Conservation (phyloP, 768 basidiomycete species). For the Suillus cothurnatus region DNA sequence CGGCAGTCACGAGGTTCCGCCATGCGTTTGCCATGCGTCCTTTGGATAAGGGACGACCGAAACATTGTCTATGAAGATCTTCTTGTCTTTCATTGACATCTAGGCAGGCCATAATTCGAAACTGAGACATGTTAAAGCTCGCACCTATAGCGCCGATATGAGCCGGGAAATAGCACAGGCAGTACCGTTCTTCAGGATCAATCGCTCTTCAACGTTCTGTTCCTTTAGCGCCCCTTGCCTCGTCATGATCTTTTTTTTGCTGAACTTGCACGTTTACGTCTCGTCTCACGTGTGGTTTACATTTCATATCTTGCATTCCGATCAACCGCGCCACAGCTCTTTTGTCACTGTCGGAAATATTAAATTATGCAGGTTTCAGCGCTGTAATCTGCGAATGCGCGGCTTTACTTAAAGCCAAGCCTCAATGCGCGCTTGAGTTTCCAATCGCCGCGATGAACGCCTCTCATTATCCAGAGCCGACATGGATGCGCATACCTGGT, state of each 20-base stretch:
- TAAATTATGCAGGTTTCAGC: slow-evolving; percentile 1
- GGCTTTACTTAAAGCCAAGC: neutral
- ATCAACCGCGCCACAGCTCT: neutral
- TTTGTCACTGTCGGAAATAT: neutral
- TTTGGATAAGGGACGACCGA: neutral
- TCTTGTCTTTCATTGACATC: neutral
- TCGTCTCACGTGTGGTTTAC: slow-evolving; percentile 1
- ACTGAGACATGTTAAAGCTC: neutral
- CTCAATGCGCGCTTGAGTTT: neutral
- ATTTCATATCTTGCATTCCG: neutral
- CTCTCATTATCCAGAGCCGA: slow-evolving; percentile 2
- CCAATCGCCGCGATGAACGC: neutral
- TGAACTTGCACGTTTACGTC: neutral
- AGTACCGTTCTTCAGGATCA: neutral
- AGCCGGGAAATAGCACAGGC: neutral
- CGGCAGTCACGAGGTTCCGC: neutral
- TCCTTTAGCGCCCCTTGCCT: neutral
- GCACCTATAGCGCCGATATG: neutral
- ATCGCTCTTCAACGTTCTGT: neutral
- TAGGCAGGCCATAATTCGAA: neutral
- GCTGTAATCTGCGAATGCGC: too few species aligned
- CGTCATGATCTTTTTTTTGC: neutral
- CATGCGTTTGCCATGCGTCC: neutral
- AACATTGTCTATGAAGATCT: neutral
- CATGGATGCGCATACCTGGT: slow-evolving; percentile 2